Evolutionary conservation across 805 yeast species (phyloP).

Genomic region (Saccharomycopsis sp.): DNA sequence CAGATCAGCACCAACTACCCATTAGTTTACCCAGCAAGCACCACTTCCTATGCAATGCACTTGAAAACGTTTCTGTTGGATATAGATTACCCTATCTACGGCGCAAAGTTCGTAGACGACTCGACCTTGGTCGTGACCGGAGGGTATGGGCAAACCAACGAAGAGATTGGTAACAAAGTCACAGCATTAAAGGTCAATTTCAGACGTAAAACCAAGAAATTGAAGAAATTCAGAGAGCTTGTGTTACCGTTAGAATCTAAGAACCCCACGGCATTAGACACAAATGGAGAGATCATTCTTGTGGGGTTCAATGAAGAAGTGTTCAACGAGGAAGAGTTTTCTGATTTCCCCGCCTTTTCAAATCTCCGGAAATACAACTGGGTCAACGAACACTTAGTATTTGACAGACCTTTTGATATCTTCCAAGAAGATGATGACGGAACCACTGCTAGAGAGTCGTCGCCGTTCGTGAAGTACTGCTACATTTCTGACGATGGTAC

Average conservation of each 20-base stretch:
- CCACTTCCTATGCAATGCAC: no score
- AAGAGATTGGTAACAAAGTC: constrained; percentile 81
- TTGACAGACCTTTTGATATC: constrained; percentile 53
- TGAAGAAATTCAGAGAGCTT: constrained; percentile 57
- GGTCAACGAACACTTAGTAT: constrained; percentile 55
- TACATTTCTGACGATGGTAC: constrained; percentile 51
- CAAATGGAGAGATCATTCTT: constrained; percentile 43
- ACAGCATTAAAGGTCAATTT: constrained; percentile 58
- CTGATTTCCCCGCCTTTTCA: constrained; percentile 20
- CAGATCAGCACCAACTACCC: neutral
- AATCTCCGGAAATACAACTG: constrained; percentile 52
- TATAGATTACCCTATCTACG: constrained; percentile 73
- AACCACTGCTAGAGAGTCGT: constrained; percentile 45
- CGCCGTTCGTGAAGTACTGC: constrained; percentile 30
- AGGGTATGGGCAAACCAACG: constrained; percentile 93
- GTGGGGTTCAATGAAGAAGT: constrained; percentile 73
- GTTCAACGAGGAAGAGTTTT: constrained; percentile 38
- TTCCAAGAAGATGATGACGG: constrained; percentile 38
- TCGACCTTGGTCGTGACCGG: constrained; percentile 69
- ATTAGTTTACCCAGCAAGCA: no score
- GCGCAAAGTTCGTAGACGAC: constrained; percentile 61
- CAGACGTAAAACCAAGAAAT: constrained; percentile 35
- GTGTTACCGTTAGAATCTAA: constrained; percentile 61
- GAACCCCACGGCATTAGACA: constrained; percentile 80
- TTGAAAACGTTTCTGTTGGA: constrained; percentile 15